phyloP scores from a whole-genome alignment of 2,329 filamentous ascomycete species.

The Hypoxylon sp. region DNA sequence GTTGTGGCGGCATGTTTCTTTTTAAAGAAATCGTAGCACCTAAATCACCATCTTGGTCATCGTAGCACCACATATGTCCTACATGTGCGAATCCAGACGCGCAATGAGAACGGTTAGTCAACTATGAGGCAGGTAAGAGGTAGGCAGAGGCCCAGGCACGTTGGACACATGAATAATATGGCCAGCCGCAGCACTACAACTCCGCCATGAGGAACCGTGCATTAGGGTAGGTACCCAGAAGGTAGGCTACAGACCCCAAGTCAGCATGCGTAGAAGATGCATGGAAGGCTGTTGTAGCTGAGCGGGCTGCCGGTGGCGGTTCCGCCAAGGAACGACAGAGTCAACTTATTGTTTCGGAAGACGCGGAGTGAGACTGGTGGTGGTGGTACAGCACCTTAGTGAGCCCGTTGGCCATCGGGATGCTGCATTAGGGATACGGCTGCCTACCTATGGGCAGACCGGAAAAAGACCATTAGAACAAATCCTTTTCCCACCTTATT shows the following conservation, averaged over 20 bases:
- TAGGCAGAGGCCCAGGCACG: neutral
- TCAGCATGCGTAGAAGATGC: constrained; percentile 38
- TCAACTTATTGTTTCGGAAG: constrained; percentile 42
- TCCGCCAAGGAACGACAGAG: constrained; percentile 2
- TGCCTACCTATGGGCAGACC: constrained; percentile 10
- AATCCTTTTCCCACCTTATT: neutral
- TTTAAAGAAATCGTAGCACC: constrained; percentile 23
- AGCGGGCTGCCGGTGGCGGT: constrained; percentile 7
- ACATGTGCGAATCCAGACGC: neutral
- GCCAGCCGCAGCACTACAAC: constrained; percentile 32
- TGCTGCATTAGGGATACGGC: constrained; percentile 25
- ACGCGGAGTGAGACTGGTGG: constrained; percentile 26
- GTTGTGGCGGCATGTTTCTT: constrained; percentile 24
- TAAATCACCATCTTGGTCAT: constrained; percentile 8
- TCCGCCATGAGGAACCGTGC: constrained; percentile 32
- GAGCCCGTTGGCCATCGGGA: constrained; percentile 38
- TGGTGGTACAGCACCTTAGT: constrained; percentile 25
- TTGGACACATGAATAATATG: constrained; percentile 25
- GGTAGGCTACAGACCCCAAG: constrained; percentile 9
- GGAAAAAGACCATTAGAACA: constrained; percentile 17
- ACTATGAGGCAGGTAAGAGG: neutral
- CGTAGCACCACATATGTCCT: constrained; percentile 21
- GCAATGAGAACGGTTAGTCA: constrained; percentile 2
- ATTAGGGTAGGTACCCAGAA: neutral
- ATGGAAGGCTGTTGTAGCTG: constrained; percentile 34